These are phyloP conservation scores for Pseudogymnoascus sp. DNA, from an alignment of 2,329 filamentous ascomycete species.

Conservation along the genomic window DNA sequence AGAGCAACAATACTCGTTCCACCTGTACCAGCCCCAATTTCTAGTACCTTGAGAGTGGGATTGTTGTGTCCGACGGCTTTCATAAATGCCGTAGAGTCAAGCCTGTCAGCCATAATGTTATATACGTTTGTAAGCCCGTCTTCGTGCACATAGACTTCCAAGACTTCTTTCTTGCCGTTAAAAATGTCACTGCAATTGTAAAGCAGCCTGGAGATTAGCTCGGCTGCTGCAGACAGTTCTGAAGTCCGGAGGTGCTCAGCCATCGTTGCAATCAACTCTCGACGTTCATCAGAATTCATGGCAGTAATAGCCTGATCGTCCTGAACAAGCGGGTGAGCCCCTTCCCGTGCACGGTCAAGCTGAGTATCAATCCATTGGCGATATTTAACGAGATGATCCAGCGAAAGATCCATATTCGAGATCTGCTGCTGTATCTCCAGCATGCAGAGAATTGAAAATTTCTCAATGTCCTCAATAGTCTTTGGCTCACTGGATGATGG, in stretches of 20 bases:
- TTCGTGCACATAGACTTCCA: constrained; percentile 11
- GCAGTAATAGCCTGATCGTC: neutral
- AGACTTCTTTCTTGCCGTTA: neutral
- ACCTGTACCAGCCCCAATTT: constrained; percentile 25
- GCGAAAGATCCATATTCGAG: neutral
- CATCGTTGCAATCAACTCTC: constrained; percentile 5
- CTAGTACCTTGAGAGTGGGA: constrained; percentile 26
- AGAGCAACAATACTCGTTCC: constrained; percentile 17
- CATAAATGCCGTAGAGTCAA: constrained; percentile 20
- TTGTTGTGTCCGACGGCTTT: constrained; percentile 19
- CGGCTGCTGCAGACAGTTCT: neutral
- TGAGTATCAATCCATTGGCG: constrained; percentile 12
- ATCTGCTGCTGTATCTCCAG: constrained; percentile 12
- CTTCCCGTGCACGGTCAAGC: neutral
- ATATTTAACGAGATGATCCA: constrained; percentile 13
- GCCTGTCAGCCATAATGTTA: constrained; percentile 8
- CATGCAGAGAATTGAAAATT: constrained; percentile 15
- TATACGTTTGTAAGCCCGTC: constrained; percentile 11
- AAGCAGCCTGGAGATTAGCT: neutral
- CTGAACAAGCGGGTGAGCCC: constrained; percentile 9
- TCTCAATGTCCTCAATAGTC: constrained; percentile 10
- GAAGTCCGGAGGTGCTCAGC: neutral
- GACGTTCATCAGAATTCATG: neutral
- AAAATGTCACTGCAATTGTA: constrained; percentile 8
- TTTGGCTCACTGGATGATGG: constrained; percentile 8